Base-by-base conservation (phyloP, 192 early-diverging fungal genomes). In the Paraglomus occultum region DNA sequence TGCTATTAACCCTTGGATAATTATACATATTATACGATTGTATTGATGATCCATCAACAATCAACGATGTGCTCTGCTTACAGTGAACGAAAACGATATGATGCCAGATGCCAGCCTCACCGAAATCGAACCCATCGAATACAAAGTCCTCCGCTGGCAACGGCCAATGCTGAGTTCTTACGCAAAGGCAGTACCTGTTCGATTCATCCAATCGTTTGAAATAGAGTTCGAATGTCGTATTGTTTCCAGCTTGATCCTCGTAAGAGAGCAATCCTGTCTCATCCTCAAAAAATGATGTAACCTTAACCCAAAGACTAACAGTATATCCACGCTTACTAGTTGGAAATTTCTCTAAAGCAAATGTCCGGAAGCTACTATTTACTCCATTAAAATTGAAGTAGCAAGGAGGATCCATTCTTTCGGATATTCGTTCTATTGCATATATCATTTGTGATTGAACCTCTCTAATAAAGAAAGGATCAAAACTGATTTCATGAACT, bases 391-490 rank as follows among this genome's bases (percentile, higher is more conserved):
- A 78, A 59, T 78, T 78, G 55, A 78, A 78, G 50, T 78, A 78
- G 15, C 71, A 71, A 15, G 77, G 73, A 39, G 77, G 77, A 47
- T 78, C 77, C 14, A 78, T 74, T n/a, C 77, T 60, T 64, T 78
- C 77, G 12, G 77, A 78, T 14, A 78, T 75, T 48, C 74, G 72
- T 47, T 78, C 77, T 64, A 78, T 78, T 8, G 77, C 73, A 18
- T 78, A 78, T 71, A 78, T 78, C 77, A 78, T 78, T 63, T 78
- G 77, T 49, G 72, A 71, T 49, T 78, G 73, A 64, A 78, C 73
- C 31, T 78, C 77, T 8, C 77, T 67, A 15, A 78, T 75, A n/a
- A 78, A 78, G 12, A 78, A 55, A 39, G 77, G 73, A 60, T 60
- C 58, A 60, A 39, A 38, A 47, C 73, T 75, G 58, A 75, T 69